Conservation (phyloP, 139 green algal species). For the Ettlia oleoabundans region DNA sequence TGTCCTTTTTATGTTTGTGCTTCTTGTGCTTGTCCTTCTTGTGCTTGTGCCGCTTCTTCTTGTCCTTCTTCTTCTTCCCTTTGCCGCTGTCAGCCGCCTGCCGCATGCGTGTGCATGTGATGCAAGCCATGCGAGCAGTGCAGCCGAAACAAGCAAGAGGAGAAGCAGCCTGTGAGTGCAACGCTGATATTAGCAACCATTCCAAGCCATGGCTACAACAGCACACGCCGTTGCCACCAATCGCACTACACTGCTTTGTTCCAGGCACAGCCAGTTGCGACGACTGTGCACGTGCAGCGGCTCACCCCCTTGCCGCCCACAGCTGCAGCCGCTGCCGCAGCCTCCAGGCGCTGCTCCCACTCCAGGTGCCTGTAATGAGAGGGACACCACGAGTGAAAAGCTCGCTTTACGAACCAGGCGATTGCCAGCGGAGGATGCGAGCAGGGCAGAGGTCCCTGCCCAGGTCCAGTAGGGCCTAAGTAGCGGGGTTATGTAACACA, state of each 20-base stretch:
- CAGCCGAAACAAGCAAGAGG: not conserved
- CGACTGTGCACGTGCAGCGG: not conserved
- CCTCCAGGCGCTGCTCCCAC: slow-evolving; percentile 27
- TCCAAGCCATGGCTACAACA: not conserved
- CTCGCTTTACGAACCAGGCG: too few relatives aligned
- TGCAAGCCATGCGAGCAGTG: slow-evolving; percentile 13
- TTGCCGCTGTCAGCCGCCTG: not conserved
- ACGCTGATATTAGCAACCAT: not conserved
- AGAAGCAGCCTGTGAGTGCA: slow-evolving; percentile 2
- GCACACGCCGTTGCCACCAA: too few relatives aligned
- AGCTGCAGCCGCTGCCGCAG: not conserved
- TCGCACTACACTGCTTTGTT: too few relatives aligned
- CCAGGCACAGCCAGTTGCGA: too few relatives aligned
- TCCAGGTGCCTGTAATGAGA: too few relatives aligned
- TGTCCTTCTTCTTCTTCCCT: slow-evolving; percentile 10
- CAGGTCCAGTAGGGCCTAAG: too few relatives aligned
- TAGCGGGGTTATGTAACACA: too few relatives aligned
- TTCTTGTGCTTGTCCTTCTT: slow-evolving; percentile 24
- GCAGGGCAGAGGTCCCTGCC: too few relatives aligned
- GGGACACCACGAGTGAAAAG: too few relatives aligned
- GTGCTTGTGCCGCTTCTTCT: slow-evolving; percentile 14
- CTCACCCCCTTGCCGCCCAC: slow-evolving; percentile 19
- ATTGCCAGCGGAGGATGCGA: too few relatives aligned
- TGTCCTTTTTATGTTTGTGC: slow-evolving; percentile 9
- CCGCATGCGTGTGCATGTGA: not conserved